A percentile compares a stretch with the other conserved stretches of the same genome.
Conservation (phyloP, 768 basidiomycete species). For the Auriscalpium vulgare region DNA sequence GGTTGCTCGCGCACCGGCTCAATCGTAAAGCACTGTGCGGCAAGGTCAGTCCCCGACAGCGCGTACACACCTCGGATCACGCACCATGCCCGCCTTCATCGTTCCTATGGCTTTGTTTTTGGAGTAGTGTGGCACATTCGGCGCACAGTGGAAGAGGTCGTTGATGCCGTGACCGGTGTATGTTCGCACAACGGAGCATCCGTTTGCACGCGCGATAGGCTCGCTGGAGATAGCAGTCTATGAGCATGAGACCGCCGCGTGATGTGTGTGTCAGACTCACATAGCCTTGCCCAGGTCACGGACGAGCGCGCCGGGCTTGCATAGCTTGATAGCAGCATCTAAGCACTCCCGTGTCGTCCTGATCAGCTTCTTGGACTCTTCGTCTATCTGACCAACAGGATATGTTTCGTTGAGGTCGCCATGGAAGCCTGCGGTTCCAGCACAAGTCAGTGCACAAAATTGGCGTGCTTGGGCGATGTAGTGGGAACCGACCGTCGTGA, state of each 20-base stretch:
- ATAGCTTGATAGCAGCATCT: constrained; percentile 84
- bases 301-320: constrained; percentile 89
- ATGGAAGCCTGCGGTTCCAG: constrained; percentile 62
- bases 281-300: constrained; percentile 83
- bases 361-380: constrained; percentile 77
- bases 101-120: constrained; percentile 89
- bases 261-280: constrained; percentile 37
- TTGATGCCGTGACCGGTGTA: constrained; percentile 93
- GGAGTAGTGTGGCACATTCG: constrained; percentile 92
- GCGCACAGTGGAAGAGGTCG: constrained; percentile 73
- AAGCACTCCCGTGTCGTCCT: constrained; percentile 73
- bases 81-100: constrained; percentile 91
- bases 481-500: constrained; percentile 51
- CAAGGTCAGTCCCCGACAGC: constrained; percentile 3
- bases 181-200: constrained; percentile 84
- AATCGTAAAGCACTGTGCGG: constrained; percentile 51
- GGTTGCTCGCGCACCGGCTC: constrained; percentile 50
- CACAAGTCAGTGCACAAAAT: background rate
- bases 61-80: constrained; percentile 28
- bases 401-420: constrained; percentile 91
- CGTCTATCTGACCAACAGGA: constrained; percentile 80
- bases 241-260: background rate
- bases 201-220: constrained; percentile 72
- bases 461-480: background rate
- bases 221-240: constrained; percentile 41